These are phyloP conservation scores for Sonneratia alba DNA, from an alignment of 345 rosid species.

Conservation along the genomic window DNA sequence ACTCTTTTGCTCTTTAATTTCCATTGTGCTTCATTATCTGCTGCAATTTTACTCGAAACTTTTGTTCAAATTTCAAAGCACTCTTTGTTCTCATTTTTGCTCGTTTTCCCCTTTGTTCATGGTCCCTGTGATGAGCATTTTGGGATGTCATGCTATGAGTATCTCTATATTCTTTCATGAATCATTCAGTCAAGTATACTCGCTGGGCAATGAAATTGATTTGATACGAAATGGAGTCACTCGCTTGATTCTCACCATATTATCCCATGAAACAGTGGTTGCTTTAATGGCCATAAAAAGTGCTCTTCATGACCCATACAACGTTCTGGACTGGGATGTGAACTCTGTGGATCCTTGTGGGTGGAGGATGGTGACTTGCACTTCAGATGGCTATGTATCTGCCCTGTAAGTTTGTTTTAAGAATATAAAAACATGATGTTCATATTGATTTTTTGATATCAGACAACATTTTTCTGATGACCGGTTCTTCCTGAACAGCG, in stretches of 20 bases:
- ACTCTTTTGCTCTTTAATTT: neutral
- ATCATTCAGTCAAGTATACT: neutral
- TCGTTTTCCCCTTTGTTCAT: neutral
- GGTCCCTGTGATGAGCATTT: neutral
- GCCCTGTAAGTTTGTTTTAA: constrained; percentile 48
- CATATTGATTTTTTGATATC: neutral
- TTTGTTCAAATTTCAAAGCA: neutral
- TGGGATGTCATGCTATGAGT: neutral
- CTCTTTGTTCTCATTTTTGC: too few relatives aligned
- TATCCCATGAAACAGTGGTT: constrained; percentile 48
- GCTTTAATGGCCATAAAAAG: constrained; percentile 78
- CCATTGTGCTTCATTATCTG: neutral
- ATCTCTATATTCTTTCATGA: neutral
- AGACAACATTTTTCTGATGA: neutral
- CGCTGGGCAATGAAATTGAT: neutral
- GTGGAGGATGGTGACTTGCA: constrained; percentile 97
- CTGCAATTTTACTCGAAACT: neutral
- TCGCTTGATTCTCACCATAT: neutral
- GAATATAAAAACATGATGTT: neutral
- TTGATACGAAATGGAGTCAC: neutral
- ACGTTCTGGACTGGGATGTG: constrained; percentile 93
- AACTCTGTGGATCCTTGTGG: constrained; percentile 99
- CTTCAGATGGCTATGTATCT: constrained; percentile 75
- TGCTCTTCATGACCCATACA: constrained; percentile 77
- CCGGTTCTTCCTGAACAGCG: constrained; percentile 37